Evolutionary conservation across 805 yeast species (phyloP).

Genomic region (Saturnispora ahearnii): DNA sequence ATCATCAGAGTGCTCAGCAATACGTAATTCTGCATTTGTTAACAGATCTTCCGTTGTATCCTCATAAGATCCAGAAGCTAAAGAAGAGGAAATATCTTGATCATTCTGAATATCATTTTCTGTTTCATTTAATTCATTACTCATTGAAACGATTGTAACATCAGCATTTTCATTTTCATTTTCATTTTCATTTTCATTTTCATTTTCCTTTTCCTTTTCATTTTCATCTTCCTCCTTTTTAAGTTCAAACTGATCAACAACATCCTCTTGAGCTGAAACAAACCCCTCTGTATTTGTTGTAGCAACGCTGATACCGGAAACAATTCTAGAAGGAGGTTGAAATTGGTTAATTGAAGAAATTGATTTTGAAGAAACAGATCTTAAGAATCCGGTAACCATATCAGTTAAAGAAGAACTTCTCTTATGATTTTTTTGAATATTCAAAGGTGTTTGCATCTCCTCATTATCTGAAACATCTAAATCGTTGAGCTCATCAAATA

Average conservation of each 20-base stretch:
- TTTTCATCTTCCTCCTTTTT: constrained; percentile 8
- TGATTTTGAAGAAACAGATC: constrained; percentile 16
- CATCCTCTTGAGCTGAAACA: constrained; percentile 26
- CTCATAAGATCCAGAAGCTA: not conserved
- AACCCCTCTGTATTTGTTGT: constrained; percentile 25
- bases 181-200: not conserved
- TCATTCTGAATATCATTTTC: not conserved
- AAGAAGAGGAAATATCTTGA: not conserved
- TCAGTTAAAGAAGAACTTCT: constrained; percentile 13
- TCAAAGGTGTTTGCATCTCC: not conserved
- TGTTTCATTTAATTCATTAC: not conserved
- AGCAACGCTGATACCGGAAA: constrained; percentile 20
- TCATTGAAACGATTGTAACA: constrained; percentile 9
- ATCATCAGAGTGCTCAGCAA: not conserved
- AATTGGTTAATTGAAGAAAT: constrained; percentile 9
- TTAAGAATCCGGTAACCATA: constrained; percentile 17
- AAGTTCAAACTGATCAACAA: not conserved
- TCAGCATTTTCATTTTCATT: constrained; percentile 3
- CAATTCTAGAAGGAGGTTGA: constrained; percentile 12
- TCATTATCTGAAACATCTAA: not conserved
- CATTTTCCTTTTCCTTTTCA: constrained; percentile 8
- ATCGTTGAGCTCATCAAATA: constrained; percentile 6
- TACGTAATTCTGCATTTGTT: not conserved
- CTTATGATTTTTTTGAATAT: not conserved
- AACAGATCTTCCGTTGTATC: not conserved